These are phyloP conservation scores for Hanseniaspora singularis DNA, from an alignment of 805 yeast species.

Conservation along the genomic window DNA sequence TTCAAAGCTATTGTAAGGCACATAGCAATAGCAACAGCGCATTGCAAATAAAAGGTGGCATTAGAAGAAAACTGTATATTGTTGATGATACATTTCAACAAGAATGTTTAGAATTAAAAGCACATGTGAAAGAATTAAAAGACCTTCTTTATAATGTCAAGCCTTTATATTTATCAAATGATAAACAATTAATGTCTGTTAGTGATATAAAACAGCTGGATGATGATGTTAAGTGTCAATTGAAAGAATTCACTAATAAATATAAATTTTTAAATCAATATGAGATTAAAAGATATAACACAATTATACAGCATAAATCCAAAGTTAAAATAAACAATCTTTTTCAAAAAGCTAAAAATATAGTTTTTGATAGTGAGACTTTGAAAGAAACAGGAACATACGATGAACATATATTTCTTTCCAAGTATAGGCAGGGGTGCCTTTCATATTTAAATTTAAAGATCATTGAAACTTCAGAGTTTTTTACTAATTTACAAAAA, in stretches of 20 bases:
- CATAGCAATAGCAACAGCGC: no score
- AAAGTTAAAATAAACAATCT: conserved; percentile 20
- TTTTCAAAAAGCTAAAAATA: conserved; percentile 20
- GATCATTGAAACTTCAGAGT: conserved; percentile 22
- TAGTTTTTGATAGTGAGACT: conserved; percentile 16
- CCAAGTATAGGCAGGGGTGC: conserved; percentile 20
- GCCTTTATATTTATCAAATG: conserved; percentile 23
- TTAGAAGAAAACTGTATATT: no score
- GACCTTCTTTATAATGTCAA: conserved; percentile 23
- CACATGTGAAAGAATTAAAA: conserved; percentile 25
- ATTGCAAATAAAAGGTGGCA: no score
- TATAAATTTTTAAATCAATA: conserved; percentile 40
- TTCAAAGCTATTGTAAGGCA: no score
- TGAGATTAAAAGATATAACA: conserved; percentile 35
- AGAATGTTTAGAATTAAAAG: conserved; percentile 25
- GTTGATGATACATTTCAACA: conserved; percentile 25
- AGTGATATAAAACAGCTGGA: conserved; percentile 46
- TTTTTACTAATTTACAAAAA: conserved; percentile 20
- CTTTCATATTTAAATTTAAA: conserved; percentile 20
- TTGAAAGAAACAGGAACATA: not conserved
- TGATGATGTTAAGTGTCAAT: conserved; percentile 40
- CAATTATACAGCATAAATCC: conserved; percentile 19
- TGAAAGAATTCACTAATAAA: conserved; percentile 42
- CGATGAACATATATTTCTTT: conserved; percentile 6
- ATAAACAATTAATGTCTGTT: conserved; percentile 28